Base-by-base conservation (phyloP, 1,284 basidiomycete genomes). In the Volvariella surrecta region DNA sequence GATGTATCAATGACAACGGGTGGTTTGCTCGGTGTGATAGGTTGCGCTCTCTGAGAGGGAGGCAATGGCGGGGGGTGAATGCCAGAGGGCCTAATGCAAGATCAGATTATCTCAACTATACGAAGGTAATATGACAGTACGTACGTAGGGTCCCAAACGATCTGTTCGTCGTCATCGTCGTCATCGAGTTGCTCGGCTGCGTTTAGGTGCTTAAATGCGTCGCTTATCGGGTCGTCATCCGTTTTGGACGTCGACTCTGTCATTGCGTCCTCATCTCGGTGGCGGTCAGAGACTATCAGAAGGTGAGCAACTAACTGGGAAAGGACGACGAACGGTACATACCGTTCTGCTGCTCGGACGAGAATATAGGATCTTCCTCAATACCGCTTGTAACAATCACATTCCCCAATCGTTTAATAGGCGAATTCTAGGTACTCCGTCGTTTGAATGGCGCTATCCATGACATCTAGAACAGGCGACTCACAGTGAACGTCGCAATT, bases 191-290 rank as follows among this genome's bases (percentile, higher is more conserved):
- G 67, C 34, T 68, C 70, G 19, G 81, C 56, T 2, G 67, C 74
- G 42, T 78, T 67, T 20, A 82, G 62, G 42, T 59, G 55, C 21
- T 63, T 48, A 67, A 94, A 89, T 1, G 86, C 89, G 22, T 84
- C 75, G 34, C 78, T 74, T 39, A 94, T 75, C 0, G 83, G 79
- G 55, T 93, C 91, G 49, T 92, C 88, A 40, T 89, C 87, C 2
- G 83, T 86, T 40, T 74, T 73, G 10, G 76, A 82, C 11, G 66
- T 66, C 30, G 68, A 68, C 48, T 82, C 81, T 2, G 82, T 82
- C 55, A 76, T 74, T n/a, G 70, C 69, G 45, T 87, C 86, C n/a
- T 77, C 78, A 19, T 83, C 81, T 2, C 53, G 57, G 11, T 72
- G 66, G 13, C 19, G 38, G 16, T 48, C 43, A 11, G 41, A 40